Conservation (phyloP, 2,329 filamentous ascomycete species). For the Coniochaeta hoffmannii region DNA sequence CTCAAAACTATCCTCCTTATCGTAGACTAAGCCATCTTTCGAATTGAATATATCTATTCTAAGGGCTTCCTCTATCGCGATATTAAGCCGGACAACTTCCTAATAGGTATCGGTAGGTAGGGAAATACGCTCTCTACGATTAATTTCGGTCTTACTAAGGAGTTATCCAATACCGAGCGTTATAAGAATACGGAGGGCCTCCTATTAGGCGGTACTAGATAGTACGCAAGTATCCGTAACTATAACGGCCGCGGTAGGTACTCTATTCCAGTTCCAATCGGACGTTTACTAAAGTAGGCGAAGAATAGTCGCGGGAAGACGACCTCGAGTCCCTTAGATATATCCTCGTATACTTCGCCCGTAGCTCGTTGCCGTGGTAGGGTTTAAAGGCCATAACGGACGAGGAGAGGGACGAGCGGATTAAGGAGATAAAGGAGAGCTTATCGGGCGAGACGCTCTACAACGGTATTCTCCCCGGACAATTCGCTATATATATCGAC, state of each 20-base stretch:
- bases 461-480: conserved; percentile 61
- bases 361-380: conserved; percentile 96
- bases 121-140: conserved; percentile 97
- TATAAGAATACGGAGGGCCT: conserved; percentile 43
- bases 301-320: conserved; percentile 94
- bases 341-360: conserved; percentile 99
- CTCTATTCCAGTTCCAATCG: conserved; percentile 11
- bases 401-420: conserved; percentile 98
- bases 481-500: conserved; percentile 70
- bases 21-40: conserved; percentile 94
- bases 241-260: conserved; percentile 81
- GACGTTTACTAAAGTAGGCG: conserved; percentile 12
- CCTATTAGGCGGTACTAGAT: conserved; percentile 95
- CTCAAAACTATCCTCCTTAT: conserved; percentile 92
- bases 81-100: conserved; percentile 99
- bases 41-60: conserved; percentile 97
- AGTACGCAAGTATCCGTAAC: conserved; percentile 97
- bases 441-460: conserved; percentile 64
- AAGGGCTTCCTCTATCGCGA: conserved; percentile 99
- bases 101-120: conserved; percentile 96
- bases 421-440: conserved; percentile 99
- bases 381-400: conserved; percentile 94
- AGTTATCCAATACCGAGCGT: conserved; percentile 97
- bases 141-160: conserved; percentile 97
- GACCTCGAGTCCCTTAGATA: conserved; percentile 99